Evolutionary conservation across 78 protist genomes (phyloP).

Genomic region (Tieghemostelium lacteum): DNA sequence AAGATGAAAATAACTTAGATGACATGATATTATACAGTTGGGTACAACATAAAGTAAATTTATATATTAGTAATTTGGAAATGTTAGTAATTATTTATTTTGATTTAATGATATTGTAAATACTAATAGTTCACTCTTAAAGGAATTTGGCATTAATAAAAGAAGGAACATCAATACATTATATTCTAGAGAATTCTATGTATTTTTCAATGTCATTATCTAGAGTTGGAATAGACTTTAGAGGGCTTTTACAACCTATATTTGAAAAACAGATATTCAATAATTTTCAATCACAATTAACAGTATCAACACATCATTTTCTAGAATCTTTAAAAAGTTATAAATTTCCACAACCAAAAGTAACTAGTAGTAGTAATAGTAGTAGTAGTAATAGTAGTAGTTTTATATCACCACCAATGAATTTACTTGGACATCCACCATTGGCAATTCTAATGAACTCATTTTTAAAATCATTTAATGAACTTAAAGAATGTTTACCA

Average conservation of each 20-base stretch:
- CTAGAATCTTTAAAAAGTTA: constrained; percentile 59
- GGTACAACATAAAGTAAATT: constrained; percentile 34
- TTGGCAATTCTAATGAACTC: constrained; percentile 42
- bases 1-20: constrained; percentile 49
- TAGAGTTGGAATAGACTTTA: constrained; percentile 72
- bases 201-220: constrained; percentile 70
- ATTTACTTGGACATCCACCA: constrained; percentile 54
- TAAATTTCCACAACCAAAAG: constrained; percentile 23
- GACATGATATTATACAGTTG: constrained; percentile 53
- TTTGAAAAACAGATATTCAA: constrained; percentile 52
- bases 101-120: not conserved
- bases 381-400: too few species aligned
- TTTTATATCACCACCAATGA: constrained; percentile 34
- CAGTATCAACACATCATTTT: constrained; percentile 46
- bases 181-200: constrained; percentile 68
- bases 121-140: not conserved
- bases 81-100: not conserved
- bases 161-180: constrained; percentile 34
- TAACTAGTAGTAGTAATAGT: not conserved
- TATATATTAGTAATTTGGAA: constrained; percentile 16
- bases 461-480: constrained; percentile 48
- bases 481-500: constrained; percentile 64
- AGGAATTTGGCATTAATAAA: constrained; percentile 25
- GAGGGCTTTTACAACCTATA: constrained; percentile 36
- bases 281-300: constrained; percentile 37